Conservation (phyloP, 352 stramenopile species). For the Pythium guiyangense region DNA sequence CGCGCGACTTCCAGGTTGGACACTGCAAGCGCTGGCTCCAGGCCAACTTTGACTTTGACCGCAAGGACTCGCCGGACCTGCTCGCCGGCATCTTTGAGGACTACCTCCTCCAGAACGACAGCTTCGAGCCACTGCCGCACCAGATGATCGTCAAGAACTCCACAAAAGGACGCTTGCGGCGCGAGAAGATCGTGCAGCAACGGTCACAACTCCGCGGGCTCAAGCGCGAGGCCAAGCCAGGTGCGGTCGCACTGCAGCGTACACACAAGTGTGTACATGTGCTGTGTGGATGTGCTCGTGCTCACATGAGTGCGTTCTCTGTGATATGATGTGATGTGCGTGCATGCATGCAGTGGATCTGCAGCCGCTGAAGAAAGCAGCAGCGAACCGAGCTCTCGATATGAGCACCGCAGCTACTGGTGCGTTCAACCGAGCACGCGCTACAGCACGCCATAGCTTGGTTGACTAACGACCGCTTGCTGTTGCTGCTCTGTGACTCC, state of each 20-base stretch:
- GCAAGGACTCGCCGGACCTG: conserved; percentile 42
- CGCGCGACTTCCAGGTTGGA: conserved; percentile 26
- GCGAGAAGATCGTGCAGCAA: conserved; percentile 27
- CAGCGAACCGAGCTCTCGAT: background rate
- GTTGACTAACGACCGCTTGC: background rate
- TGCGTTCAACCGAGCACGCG: background rate
- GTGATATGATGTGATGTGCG: no score
- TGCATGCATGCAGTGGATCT: background rate
- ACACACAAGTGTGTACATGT: no score
- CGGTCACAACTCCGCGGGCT: conserved; percentile 18
- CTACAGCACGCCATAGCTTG: background rate
- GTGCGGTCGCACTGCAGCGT: background rate
- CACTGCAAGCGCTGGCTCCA: conserved; percentile 52
- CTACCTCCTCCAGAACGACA: conserved; percentile 47
- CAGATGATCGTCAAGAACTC: conserved; percentile 57
- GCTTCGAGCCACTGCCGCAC: conserved; percentile 37
- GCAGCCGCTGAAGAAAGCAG: conserved; percentile 1
- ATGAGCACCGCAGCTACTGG: background rate
- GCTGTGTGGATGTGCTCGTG: background rate
- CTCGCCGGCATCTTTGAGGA: conserved; percentile 46
- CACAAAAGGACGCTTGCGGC: conserved; percentile 18
- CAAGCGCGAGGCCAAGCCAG: conserved; percentile 17
- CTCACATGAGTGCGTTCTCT: background rate
- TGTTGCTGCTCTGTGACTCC: background rate
- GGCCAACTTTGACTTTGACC: conserved; percentile 53